These are phyloP conservation scores for Esteya vermicola DNA, from an alignment of 2,329 filamentous ascomycete genomes.

Conservation along the genomic window DNA sequence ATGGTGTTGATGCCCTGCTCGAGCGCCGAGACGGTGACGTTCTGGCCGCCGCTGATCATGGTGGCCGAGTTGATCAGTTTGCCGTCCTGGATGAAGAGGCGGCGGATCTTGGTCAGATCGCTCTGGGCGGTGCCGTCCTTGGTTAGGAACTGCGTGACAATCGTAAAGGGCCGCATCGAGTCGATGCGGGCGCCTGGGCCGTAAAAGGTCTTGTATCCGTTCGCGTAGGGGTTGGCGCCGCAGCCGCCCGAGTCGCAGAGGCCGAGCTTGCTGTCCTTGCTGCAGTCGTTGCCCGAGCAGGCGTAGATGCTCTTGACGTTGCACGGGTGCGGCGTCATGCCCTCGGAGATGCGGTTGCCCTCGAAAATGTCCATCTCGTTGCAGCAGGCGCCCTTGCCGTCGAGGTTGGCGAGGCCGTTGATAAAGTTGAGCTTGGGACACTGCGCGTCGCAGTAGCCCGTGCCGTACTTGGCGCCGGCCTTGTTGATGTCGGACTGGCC, in stretches of 20 bases:
- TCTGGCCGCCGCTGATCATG: too few relatives aligned
- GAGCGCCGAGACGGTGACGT: conserved; percentile 24
- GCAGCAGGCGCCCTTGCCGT: conserved; percentile 24
- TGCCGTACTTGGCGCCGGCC: conserved; percentile 39
- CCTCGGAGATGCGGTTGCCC: conserved; percentile 23
- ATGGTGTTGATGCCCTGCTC: conserved; percentile 11
- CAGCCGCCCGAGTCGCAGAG: conserved; percentile 19
- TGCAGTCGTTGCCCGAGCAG: conserved; percentile 17
- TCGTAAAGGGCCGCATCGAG: conserved; percentile 17
- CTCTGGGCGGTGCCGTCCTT: conserved; percentile 12
- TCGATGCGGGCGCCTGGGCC: conserved; percentile 12
- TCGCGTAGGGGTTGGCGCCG: conserved; percentile 19
- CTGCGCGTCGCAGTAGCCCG: too few relatives aligned
- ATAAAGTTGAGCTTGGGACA: conserved; percentile 26
- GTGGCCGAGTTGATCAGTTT: too few relatives aligned
- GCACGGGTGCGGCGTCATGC: conserved; percentile 26
- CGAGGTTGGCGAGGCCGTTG: conserved; percentile 27
- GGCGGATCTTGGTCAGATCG: conserved; percentile 27
- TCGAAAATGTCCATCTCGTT: conserved; percentile 33
- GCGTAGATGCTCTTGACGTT: conserved; percentile 20
- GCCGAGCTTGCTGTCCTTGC: conserved; percentile 5
- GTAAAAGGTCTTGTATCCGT: conserved; percentile 16
- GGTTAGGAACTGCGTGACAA: conserved; percentile 33
- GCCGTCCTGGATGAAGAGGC: conserved; percentile 32
- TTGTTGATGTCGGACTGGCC: conserved; percentile 34